phyloP scores from a whole-genome alignment of 306 rosid species.

The Trifolium repens region DNA sequence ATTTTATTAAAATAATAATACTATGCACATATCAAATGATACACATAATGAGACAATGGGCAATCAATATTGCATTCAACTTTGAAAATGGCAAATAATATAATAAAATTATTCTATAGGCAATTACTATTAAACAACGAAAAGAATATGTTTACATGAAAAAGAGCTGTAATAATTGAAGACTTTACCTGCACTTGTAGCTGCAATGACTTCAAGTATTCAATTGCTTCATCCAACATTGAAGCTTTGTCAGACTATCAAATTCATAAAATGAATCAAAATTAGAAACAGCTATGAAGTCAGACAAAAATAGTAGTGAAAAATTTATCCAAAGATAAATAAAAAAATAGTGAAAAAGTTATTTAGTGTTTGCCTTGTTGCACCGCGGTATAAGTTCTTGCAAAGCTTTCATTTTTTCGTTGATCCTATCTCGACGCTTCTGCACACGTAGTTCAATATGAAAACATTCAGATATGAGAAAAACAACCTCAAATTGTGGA shows the following conservation, averaged over 20 bases:
- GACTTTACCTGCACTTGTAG: conserved; percentile 77
- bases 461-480: conserved; percentile 17
- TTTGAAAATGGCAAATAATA: too few species aligned
- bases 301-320: not conserved
- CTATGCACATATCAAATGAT: not conserved
- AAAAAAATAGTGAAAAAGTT: not conserved
- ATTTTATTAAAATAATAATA: too few species aligned
- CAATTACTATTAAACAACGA: too few species aligned
- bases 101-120: too few species aligned
- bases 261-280: conserved; percentile 28
- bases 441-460: conserved; percentile 45
- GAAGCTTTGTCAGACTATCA: conserved; percentile 89
- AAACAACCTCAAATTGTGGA: not conserved
- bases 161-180: not conserved
- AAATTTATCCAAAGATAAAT: not conserved
- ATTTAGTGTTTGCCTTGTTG: conserved; percentile 61
- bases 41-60: too few species aligned
- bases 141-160: not conserved
- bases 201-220: conserved; percentile 83
- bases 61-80: too few species aligned
- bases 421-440: conserved; percentile 91
- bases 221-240: conserved; percentile 93
- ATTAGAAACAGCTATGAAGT: not conserved
- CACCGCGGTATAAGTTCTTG: conserved; percentile 90
- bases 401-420: conserved; percentile 84